Evolutionary conservation across 2,329 filamentous ascomycete species (phyloP).

Genomic region (Diaporthe sp.): DNA sequence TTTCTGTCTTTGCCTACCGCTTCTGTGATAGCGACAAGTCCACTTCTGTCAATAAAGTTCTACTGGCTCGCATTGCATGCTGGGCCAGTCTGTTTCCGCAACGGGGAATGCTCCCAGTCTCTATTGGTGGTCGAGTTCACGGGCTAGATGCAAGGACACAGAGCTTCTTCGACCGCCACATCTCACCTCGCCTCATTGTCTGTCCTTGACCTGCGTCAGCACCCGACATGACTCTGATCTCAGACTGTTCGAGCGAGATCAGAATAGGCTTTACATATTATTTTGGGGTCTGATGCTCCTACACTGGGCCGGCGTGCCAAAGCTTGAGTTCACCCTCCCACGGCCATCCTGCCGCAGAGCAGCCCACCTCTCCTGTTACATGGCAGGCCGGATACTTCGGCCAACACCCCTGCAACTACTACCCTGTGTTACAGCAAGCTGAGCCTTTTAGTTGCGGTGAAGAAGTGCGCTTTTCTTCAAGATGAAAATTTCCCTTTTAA

Average conservation of each 20-base stretch:
- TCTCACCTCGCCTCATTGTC: background rate
- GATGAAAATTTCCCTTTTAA: background rate
- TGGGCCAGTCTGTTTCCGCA: background rate
- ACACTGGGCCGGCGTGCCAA: background rate
- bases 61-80: constrained; percentile 3
- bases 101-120: background rate
- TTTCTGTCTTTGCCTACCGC: background rate
- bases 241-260: background rate
- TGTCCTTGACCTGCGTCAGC: background rate
- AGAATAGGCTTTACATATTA: background rate
- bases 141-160: background rate
- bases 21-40: background rate
- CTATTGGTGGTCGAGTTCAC: background rate
- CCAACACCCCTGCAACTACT: background rate
- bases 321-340: constrained; percentile 1
- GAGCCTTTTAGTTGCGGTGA: background rate
- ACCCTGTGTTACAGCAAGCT: constrained; percentile 10
- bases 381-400: constrained; percentile 17
- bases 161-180: background rate
- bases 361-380: constrained; percentile 6
- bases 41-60: background rate
- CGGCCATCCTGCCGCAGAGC: background rate
- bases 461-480: background rate
- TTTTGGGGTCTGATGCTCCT: background rate
- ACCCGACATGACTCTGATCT: constrained; percentile 1